Conservation (phyloP, 2,329 filamentous ascomycete species). For the Aspergillus brunneoviolaceus region DNA sequence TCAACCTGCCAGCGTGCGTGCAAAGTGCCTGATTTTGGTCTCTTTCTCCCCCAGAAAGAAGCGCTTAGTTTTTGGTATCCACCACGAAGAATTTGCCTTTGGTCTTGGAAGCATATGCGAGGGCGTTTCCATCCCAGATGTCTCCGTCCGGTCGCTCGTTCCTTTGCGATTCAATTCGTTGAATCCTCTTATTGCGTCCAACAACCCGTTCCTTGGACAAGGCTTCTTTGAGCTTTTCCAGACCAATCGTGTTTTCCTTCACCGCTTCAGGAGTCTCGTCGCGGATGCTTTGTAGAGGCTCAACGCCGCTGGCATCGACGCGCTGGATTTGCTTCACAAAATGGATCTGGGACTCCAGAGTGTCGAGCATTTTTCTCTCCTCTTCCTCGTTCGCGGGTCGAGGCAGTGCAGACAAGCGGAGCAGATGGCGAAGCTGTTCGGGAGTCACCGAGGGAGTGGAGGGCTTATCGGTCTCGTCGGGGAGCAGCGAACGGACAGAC, state of each 20-base stretch:
- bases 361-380: conserved; percentile 69
- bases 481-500: conserved; percentile 77
- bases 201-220: conserved; percentile 42
- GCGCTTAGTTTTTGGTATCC: conserved; percentile 42
- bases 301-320: conserved; percentile 70
- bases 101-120: conserved; percentile 64
- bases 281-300: conserved; percentile 73
- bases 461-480: conserved; percentile 38
- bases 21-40: too few species aligned
- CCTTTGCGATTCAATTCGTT: conserved; percentile 33
- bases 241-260: conserved; percentile 41
- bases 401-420: conserved; percentile 85
- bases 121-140: conserved; percentile 68
- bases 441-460: conserved; percentile 54
- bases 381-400: conserved; percentile 62
- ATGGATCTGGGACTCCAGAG: conserved; percentile 76
- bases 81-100: conserved; percentile 77
- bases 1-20: neutral
- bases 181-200: conserved; percentile 49
- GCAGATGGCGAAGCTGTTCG: conserved; percentile 74
- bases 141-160: conserved; percentile 43
- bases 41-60: neutral
- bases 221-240: conserved; percentile 37
- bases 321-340: conserved; percentile 86
- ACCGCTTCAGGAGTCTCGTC: conserved; percentile 59